Evolutionary conservation across 768 basidiomycete genomes (phyloP).

Genomic region (Lyophyllum shimeji): DNA sequence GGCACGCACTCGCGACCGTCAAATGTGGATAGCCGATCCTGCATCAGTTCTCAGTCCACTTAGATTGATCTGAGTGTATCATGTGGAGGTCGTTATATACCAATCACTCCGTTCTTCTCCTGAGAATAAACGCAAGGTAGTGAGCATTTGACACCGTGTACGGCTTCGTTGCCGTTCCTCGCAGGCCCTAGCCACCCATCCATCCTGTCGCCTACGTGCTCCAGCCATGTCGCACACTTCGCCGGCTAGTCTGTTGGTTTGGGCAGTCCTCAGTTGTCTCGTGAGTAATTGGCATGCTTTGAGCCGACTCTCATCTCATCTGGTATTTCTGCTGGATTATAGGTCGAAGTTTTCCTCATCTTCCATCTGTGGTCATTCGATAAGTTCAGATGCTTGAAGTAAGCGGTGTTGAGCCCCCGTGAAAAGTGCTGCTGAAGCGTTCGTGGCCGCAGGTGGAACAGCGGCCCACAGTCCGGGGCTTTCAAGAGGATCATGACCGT

Average conservation of each 20-base stretch:
- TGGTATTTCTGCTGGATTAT: not conserved
- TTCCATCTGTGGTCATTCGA: slow-evolving; percentile 83
- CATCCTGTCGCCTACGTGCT: slow-evolving; percentile 12
- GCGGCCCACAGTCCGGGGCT: slow-evolving; percentile 63
- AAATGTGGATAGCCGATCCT: slow-evolving; percentile 10
- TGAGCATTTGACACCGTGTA: slow-evolving; percentile 6
- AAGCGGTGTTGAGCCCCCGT: slow-evolving; percentile 15
- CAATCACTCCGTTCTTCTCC: not conserved
- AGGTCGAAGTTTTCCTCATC: slow-evolving; percentile 65
- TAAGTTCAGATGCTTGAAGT: slow-evolving; percentile 73
- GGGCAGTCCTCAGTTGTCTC: slow-evolving; percentile 53
- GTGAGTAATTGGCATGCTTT: slow-evolving; percentile 33
- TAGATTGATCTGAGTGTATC: slow-evolving; percentile 3
- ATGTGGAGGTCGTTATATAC: slow-evolving; percentile 14
- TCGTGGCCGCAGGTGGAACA: slow-evolving; percentile 56
- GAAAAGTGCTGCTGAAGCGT: not conserved
- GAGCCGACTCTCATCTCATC: not conserved
- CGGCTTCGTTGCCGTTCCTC: slow-evolving; percentile 13
- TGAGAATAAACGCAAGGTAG: not conserved
- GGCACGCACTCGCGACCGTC: not conserved
- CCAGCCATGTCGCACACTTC: slow-evolving; percentile 60
- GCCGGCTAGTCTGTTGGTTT: slow-evolving; percentile 60
- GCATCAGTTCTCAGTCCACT: slow-evolving; percentile 10
- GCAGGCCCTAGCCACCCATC: slow-evolving; percentile 23
- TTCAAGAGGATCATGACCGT: slow-evolving; percentile 90